Evolutionary conservation across 2,329 filamentous ascomycete species (phyloP).

Genomic region (Aureobasidium sp.): DNA sequence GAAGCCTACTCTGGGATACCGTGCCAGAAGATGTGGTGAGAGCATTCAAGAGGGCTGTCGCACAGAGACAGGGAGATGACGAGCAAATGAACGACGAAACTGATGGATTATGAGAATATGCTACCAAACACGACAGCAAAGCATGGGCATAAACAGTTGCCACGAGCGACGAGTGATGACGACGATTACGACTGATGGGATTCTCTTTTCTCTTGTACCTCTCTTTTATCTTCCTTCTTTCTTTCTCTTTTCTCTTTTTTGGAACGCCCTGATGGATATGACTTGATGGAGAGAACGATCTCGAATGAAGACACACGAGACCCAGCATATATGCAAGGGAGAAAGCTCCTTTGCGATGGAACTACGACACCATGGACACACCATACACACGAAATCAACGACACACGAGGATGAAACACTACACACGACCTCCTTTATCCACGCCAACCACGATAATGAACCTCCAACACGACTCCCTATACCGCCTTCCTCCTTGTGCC

Average conservation of each 20-base stretch:
- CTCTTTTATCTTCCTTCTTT: neutral
- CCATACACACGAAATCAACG: neutral
- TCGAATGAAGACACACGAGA: neutral
- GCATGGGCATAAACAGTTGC: neutral
- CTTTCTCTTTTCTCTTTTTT: neutral
- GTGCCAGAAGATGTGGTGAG: conserved; percentile 85
- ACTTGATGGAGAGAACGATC: neutral
- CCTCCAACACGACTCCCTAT: too few relatives aligned
- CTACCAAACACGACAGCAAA: neutral
- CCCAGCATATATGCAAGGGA: neutral
- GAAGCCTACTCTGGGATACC: conserved; percentile 88
- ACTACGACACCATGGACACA: neutral
- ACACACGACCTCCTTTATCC: neutral
- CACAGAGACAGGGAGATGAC: conserved; percentile 46
- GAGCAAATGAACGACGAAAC: conserved; percentile 8
- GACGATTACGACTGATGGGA: neutral
- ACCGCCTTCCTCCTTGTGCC: too few relatives aligned
- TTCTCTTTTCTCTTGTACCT: neutral
- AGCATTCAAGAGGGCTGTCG: conserved; percentile 86
- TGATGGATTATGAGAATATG: neutral
- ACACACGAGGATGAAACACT: neutral
- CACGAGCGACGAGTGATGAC: neutral
- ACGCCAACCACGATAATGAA: neutral
- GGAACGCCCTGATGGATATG: neutral
- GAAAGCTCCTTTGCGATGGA: neutral